Conservation (phyloP, 2,329 filamentous ascomycete genomes). For the Cladophialophora carrionii region DNA sequence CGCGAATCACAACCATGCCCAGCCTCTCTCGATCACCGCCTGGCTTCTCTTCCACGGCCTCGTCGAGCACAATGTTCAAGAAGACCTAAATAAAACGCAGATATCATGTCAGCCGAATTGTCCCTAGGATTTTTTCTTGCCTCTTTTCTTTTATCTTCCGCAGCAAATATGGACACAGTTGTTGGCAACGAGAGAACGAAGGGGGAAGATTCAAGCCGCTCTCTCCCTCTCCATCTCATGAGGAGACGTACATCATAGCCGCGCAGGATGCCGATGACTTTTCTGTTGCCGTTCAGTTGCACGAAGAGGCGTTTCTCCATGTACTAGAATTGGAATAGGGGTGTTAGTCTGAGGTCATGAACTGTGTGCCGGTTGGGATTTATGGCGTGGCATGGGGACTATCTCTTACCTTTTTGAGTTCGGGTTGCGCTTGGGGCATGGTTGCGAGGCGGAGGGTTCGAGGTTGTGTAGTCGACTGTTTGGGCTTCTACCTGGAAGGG, state of each 20-base stretch:
- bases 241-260: conserved; percentile 81
- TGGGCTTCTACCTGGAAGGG: background rate
- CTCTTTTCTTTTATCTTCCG: background rate
- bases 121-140: background rate
- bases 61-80: conserved; percentile 96
- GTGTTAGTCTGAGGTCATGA: background rate
- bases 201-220: background rate
- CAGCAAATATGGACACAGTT: background rate
- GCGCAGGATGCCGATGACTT: conserved; percentile 89
- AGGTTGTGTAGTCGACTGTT: background rate
- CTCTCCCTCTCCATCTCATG: background rate
- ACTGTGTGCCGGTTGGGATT: conserved; percentile 27
- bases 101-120: background rate
- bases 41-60: conserved; percentile 91
- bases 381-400: conserved; percentile 16
- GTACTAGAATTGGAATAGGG: conserved; percentile 64
- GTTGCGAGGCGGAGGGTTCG: conserved; percentile 5
- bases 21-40: conserved; percentile 87
- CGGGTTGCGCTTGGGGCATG: conserved; percentile 98
- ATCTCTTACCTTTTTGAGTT: conserved; percentile 88
- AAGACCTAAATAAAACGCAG: conserved; percentile 69
- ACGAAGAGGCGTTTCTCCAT: conserved; percentile 99
- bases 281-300: conserved; percentile 95
- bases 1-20: conserved; percentile 95
- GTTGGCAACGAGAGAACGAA: background rate